Evolutionary conservation across 2,329 filamentous ascomycete species (phyloP).

Genomic region (Biscogniauxia mediterranea): DNA sequence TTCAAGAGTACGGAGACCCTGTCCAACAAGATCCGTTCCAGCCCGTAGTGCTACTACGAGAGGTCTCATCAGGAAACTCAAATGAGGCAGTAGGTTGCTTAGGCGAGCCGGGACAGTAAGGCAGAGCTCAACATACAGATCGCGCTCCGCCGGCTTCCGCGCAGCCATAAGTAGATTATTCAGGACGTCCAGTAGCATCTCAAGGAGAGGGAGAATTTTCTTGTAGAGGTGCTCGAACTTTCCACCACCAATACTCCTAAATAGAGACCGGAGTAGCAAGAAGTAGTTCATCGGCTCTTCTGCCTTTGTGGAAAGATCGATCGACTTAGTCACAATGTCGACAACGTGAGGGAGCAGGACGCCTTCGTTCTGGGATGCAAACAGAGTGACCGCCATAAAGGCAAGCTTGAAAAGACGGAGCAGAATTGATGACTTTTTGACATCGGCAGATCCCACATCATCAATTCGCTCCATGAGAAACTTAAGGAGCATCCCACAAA

Average conservation of each 20-base stretch:
- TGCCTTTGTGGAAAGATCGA: slow-evolving; percentile 90
- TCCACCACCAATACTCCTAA: slow-evolving; percentile 93
- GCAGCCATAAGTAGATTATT: slow-evolving; percentile 92
- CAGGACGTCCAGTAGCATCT: slow-evolving; percentile 96
- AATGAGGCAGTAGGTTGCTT: slow-evolving; percentile 89
- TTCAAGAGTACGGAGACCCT: slow-evolving; percentile 89
- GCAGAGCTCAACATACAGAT: slow-evolving; percentile 95
- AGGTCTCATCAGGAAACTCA: slow-evolving; percentile 95
- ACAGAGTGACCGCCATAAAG: slow-evolving; percentile 98
- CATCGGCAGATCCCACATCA: slow-evolving; percentile 87
- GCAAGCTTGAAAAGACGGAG: slow-evolving; percentile 94
- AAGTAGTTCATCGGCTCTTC: slow-evolving; percentile 99
- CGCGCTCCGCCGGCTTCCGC: slow-evolving; percentile 83
- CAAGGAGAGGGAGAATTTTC: slow-evolving; percentile 89
- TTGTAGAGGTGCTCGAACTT: slow-evolving; percentile 98
- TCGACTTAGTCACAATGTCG: slow-evolving; percentile 95
- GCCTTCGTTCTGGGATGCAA: slow-evolving; percentile 91
- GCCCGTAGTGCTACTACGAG: slow-evolving; percentile 92
- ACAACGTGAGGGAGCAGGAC: slow-evolving; percentile 94
- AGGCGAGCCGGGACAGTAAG: slow-evolving; percentile 92
- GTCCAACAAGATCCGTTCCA: slow-evolving; percentile 89
- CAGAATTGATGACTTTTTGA: slow-evolving; percentile 89
- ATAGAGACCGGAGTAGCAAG: slow-evolving; percentile 84
- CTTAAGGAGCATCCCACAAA: slow-evolving; percentile 95
- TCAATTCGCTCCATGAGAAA: slow-evolving; percentile 97